A percentile compares a stretch with the other conserved stretches of the same genome.
These are phyloP conservation scores for Fragaria nilgerrensis DNA, from an alignment of 306 rosid genomes.

Conservation along the genomic window DNA sequence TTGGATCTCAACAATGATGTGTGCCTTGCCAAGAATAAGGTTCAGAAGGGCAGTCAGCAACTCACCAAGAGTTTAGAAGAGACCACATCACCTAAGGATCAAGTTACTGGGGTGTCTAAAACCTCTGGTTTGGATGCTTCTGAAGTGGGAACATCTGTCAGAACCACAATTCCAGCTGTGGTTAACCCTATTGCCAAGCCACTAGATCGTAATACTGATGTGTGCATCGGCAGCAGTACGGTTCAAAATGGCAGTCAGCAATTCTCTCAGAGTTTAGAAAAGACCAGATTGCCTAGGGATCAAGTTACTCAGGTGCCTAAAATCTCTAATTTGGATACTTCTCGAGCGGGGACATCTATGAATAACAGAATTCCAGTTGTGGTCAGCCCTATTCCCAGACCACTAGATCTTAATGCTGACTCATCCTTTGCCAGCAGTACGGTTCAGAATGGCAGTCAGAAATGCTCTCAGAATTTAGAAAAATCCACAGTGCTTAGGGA, in stretches of 20 bases:
- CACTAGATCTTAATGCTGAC: constrained; percentile 60
- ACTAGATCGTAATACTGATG: constrained; percentile 60
- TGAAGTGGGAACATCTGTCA: constrained; percentile 34
- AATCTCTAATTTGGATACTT: constrained; percentile 28
- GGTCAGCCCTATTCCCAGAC: neutral
- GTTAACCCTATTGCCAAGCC: constrained; percentile 4
- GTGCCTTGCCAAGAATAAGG: constrained; percentile 29
- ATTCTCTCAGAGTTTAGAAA: neutral
- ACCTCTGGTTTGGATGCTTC: constrained; percentile 33
- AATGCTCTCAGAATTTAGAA: neutral
- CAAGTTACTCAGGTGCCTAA: constrained; percentile 36
- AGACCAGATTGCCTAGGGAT: neutral
- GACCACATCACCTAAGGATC: constrained; percentile 29
- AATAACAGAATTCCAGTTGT: constrained; percentile 7
- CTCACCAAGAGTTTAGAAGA: constrained; percentile 33
- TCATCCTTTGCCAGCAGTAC: constrained; percentile 24
- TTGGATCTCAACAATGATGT: constrained; percentile 60
- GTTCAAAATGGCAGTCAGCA: constrained; percentile 3
- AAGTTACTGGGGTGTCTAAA: constrained; percentile 36
- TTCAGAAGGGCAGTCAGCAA: constrained; percentile 25
- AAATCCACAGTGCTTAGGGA: neutral
- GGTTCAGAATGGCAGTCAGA: neutral
- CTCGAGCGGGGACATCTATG: constrained; percentile 34
- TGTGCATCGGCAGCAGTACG: constrained; percentile 19
- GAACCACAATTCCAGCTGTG: neutral